These are phyloP conservation scores for Gloeopeniophorella convolvens DNA, from an alignment of 768 basidiomycete genomes.

Conservation along the genomic window DNA sequence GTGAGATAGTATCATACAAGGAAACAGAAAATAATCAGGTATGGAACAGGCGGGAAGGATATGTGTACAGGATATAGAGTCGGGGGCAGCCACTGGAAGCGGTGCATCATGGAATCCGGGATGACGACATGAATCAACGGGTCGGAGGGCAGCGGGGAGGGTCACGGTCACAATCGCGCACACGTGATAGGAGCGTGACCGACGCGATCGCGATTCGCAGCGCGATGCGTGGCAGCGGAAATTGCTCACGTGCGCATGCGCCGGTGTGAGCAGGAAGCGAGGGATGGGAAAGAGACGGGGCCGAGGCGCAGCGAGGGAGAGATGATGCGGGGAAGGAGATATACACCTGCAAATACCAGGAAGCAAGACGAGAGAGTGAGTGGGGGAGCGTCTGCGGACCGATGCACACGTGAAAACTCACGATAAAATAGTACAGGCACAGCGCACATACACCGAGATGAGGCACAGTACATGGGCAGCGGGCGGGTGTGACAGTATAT, in stretches of 20 bases:
- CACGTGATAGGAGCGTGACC: slow-evolving; percentile 13
- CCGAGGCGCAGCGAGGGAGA: not conserved
- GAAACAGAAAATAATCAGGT: not conserved
- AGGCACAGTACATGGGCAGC: too few relatives aligned
- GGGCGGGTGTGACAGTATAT: not conserved
- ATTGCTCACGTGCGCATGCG: slow-evolving; percentile 7
- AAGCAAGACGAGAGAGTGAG: not conserved
- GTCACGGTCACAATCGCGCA: not conserved
- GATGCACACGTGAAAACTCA: slow-evolving; percentile 3
- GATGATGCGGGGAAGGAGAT: not conserved
- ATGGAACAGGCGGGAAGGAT: not conserved
- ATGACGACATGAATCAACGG: not conserved
- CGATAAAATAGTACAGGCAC: slow-evolving; percentile 3
- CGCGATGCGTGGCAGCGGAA: not conserved
- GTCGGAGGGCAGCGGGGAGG: too few relatives aligned
- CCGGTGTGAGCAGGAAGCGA: not conserved
- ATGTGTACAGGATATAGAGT: not conserved
- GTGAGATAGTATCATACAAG: slow-evolving; percentile 4
- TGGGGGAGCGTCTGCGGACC: not conserved
- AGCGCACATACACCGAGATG: not conserved
- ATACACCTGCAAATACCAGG: too few relatives aligned
- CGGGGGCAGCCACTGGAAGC: not conserved
- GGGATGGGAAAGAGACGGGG: not conserved
- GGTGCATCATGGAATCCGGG: not conserved
- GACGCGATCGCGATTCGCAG: slow-evolving; percentile 13